Conservation (phyloP, 23 red algal species). For the Gracilaria vermiculophylla region DNA sequence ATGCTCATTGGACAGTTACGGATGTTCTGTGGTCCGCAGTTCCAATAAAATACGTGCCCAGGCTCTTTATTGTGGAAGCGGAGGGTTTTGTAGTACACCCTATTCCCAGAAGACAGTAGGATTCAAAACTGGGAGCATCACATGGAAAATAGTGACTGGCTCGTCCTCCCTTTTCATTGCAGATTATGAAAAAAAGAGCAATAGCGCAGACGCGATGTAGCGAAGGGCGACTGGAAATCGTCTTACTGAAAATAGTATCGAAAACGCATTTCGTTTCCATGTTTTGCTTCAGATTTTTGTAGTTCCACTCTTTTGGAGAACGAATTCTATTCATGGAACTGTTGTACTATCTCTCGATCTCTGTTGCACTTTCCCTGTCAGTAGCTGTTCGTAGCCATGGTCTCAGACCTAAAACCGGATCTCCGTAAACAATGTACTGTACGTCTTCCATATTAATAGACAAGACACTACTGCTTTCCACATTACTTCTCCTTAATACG, state of each 20-base stretch:
- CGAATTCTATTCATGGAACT: too few species aligned
- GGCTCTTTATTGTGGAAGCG: constrained; percentile 59
- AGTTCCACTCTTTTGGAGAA: too few species aligned
- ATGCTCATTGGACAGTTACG: constrained; percentile 78
- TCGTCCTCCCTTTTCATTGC: background rate
- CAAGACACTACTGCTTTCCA: background rate
- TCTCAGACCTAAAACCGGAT: too few species aligned
- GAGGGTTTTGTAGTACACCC: too few species aligned
- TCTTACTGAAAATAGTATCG: background rate
- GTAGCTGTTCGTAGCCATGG: too few species aligned
- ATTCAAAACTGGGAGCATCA: background rate
- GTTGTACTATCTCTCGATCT: too few species aligned
- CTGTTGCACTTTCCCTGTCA: too few species aligned
- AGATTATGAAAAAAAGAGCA: background rate
- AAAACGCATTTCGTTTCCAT: too few species aligned
- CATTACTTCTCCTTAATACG: background rate
- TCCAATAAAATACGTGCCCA: constrained; percentile 74
- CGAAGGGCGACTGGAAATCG: background rate
- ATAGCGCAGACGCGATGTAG: background rate
- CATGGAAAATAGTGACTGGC: background rate
- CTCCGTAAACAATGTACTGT: constrained; percentile 42
- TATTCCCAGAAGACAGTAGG: too few species aligned
- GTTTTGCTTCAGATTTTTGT: too few species aligned
- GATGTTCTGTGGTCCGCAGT: constrained; percentile 85
- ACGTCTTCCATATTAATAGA: constrained; percentile 7